Evolutionary conservation across 169 alveolate genomes (phyloP), one percentile per base, ranked within the genome.

Genomic region (Cystoisospora suis): DNA sequence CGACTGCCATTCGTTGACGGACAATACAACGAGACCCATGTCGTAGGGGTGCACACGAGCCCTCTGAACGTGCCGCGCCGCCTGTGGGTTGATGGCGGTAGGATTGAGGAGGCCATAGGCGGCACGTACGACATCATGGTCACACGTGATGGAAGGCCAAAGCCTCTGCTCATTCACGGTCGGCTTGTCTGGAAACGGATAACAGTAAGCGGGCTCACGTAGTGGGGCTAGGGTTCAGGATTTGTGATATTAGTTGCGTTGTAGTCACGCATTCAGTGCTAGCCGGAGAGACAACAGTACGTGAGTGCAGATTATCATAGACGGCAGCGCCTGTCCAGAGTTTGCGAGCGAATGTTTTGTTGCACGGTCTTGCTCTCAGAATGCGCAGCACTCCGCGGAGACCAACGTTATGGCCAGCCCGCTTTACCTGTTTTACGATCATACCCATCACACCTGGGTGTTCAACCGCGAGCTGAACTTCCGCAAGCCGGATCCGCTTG

Each of bases 1-100:
- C 91, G 91, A 36, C 77, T 87, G 34, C 91, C 91, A 32, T 87
- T 87, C 46, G 91, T 75, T 46, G 91, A 87, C 5, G 91, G 91
- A 36, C 91, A 87, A 47, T 87, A 87, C 87, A 87, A 87, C 87
- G 87, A 87, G 77, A 87, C 91, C 32, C 91, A 87, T 32, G 85
- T 53, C n/a, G 70, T 87, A 34, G 91, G 91, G 20, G 86, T 75
- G 45, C 91, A 87, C 59, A 38, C 87, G 32, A 70, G 70, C 20
- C 34, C 53, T 17, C 86, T 87, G 2, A 47, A 36, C 40, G 42
- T 87, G 0, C 91, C 91, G 4, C 56, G 65, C 36, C 70, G 46
- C 53, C 79, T 87, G 56, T 15, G 45, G 34, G 91, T 87, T 38
- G 70, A 44, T 47, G 87, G 91, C 0, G 91, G 91, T 44, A n/a